A percentile compares a stretch with the other conserved stretches of the same genome.
phyloP scores from a whole-genome alignment of 2,329 filamentous ascomycete species.

The Allantophomopsis cytisporea region DNA sequence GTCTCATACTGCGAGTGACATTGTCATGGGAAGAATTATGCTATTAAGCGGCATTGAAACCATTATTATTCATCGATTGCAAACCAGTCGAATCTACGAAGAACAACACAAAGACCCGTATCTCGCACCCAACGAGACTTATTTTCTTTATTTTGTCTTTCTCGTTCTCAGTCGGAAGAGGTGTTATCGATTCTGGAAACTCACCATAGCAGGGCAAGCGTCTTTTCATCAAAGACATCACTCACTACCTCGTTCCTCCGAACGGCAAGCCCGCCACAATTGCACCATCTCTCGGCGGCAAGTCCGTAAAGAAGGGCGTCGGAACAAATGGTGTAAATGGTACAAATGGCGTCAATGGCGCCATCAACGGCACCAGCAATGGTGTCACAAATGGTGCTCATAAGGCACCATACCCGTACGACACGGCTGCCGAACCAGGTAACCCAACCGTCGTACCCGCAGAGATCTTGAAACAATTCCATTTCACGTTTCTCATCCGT shows the following conservation, averaged over 20 bases:
- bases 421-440: constrained; percentile 42
- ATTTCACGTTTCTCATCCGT: constrained; percentile 94
- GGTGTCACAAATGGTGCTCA: constrained; percentile 8
- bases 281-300: constrained; percentile 55
- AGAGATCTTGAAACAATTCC: constrained; percentile 63
- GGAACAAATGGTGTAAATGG: constrained; percentile 12
- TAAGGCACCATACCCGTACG: constrained; percentile 39
- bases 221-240: constrained; percentile 96
- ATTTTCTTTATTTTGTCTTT: too few species aligned
- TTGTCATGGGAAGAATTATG: too few species aligned
- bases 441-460: constrained; percentile 82
- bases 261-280: constrained; percentile 52
- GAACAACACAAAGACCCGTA: too few species aligned
- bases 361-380: constrained; percentile 18
- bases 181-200: not conserved
- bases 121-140: too few species aligned
- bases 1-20: too few species aligned
- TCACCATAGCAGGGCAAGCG: constrained; percentile 56
- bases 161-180: too few species aligned
- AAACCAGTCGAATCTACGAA: too few species aligned
- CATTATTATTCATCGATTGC: too few species aligned
- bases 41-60: too few species aligned
- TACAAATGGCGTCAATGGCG: constrained; percentile 8
- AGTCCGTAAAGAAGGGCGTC: constrained; percentile 15
- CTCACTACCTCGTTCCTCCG: constrained; percentile 78